These are phyloP conservation scores for Diaporthe citrichinensis DNA, from an alignment of 2,329 filamentous ascomycete genomes.

Conservation along the genomic window DNA sequence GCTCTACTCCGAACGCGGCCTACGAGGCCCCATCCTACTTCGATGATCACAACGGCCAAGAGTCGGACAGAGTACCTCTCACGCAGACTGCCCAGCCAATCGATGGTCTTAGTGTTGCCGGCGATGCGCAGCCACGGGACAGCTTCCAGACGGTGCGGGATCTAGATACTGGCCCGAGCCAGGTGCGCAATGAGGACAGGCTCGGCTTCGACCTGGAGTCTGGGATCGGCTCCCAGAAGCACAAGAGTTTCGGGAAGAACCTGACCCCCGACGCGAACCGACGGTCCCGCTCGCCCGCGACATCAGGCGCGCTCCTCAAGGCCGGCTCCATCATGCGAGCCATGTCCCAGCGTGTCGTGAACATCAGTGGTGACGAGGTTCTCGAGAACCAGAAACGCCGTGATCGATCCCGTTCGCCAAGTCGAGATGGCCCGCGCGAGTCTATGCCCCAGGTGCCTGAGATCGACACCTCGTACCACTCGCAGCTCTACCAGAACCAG, in stretches of 20 bases:
- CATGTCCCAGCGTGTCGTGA: constrained; percentile 98
- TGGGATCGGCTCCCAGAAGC: constrained; percentile 64
- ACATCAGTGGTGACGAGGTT: constrained; percentile 93
- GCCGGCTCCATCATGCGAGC: constrained; percentile 83
- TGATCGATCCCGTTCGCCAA: constrained; percentile 70
- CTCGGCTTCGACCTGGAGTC: constrained; percentile 71
- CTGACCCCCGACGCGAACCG: constrained; percentile 65
- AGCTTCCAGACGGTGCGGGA: constrained; percentile 72
- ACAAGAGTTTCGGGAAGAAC: constrained; percentile 70
- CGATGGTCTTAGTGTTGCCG: constrained; percentile 59
- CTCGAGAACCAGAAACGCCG: constrained; percentile 79
- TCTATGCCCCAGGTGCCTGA: constrained; percentile 61
- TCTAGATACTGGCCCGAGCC: constrained; percentile 68
- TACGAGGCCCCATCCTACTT: constrained; percentile 44
- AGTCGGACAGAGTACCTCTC: constrained; percentile 72
- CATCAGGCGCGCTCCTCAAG: constrained; percentile 74
- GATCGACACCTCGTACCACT: constrained; percentile 66
- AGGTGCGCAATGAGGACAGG: constrained; percentile 65
- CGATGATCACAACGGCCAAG: constrained; percentile 55
- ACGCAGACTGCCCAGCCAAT: constrained; percentile 70
- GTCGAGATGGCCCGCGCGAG: constrained; percentile 65
- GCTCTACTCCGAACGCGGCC: constrained; percentile 41
- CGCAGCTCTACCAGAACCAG: constrained; percentile 57
- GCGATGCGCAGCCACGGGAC: constrained; percentile 59
- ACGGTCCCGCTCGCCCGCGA: constrained; percentile 74